phyloP scores from a whole-genome alignment of 1,284 basidiomycete genomes.

The Abortiporus biennis region DNA sequence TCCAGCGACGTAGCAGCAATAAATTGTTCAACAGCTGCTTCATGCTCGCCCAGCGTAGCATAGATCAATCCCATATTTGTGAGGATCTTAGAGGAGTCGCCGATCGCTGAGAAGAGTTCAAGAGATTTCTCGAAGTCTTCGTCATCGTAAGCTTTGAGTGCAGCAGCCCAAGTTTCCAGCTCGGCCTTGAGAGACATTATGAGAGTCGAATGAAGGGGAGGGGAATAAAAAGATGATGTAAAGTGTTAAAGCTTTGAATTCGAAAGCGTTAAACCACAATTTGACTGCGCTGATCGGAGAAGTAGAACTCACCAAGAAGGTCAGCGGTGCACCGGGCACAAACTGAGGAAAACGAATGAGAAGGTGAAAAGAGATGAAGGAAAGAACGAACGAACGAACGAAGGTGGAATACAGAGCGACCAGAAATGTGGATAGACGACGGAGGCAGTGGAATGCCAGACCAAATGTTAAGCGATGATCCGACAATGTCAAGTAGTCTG shows the following conservation, averaged over 20 bases:
- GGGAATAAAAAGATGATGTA: not conserved
- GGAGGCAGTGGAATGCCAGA: not conserved
- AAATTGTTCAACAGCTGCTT: constrained; percentile 76
- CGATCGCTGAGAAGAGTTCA: constrained; percentile 76
- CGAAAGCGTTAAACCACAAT: too few relatives aligned
- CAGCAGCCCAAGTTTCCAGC: constrained; percentile 81
- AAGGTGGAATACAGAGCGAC: too few relatives aligned
- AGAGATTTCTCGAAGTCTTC: constrained; percentile 74
- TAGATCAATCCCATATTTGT: constrained; percentile 90
- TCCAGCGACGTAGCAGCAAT: constrained; percentile 71
- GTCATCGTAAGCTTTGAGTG: constrained; percentile 80
- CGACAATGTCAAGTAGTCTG: not conserved
- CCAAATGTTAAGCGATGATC: not conserved
- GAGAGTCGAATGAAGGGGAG: constrained; percentile 10
- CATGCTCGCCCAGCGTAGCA: constrained; percentile 83
- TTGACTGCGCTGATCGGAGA: too few relatives aligned
- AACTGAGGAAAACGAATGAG: constrained; percentile 19
- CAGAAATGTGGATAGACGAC: too few relatives aligned
- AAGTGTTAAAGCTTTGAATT: not conserved
- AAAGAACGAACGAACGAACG: too few relatives aligned
- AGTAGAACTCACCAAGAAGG: constrained; percentile 36
- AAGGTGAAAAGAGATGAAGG: constrained; percentile 20
- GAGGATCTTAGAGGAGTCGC: constrained; percentile 82
- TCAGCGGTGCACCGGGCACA: constrained; percentile 10
- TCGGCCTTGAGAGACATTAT: constrained; percentile 80